Evolutionary conservation across 1,284 basidiomycete species (phyloP), one percentile per base, ranked within the genome.

Genomic region (Meira miltonrushii): DNA sequence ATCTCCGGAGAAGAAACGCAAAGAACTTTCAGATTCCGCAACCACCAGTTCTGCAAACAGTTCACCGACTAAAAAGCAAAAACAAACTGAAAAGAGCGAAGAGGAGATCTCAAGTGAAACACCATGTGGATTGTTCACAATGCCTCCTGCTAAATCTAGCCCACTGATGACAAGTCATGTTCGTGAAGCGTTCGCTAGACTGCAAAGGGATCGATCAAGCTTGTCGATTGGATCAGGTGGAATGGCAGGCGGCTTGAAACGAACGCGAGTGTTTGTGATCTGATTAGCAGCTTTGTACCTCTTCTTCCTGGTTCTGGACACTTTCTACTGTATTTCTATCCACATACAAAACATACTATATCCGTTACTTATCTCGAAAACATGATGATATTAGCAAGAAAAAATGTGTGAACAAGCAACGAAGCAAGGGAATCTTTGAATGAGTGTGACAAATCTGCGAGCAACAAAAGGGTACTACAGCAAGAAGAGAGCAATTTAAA

Each of bases 221-320:
- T 59, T 75, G 23, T 50, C 62, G 17, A 57, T 62, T 15, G 67
- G 68, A 11, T 39, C 62, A 6, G 39, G 67, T 33, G 63, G 71
- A 2, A 64, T 66, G 2, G 64, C 67, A 33, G 72, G 72, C n/a
- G 72, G 72, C 1, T 58, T 74, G 11, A 64, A 71, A 21, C 57
- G 72, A 33, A 74, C 72, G 5, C 54, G 69, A 17, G 70, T 72
- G 21, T 68, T 72, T 57, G 71, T 74, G 39, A 74, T 74, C 41
- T 74, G 46, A 56, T 9, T n/a, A 39, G 49, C 8, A 40, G 11
- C 15, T 4, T 43, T 21, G 41, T 43, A 15, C 41, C 41, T 43
- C 10, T 15, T 43, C 6, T 43, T n/a, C n/a, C n/a, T n/a, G n/a
- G n/a, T n/a, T n/a, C n/a, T n/a, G n/a, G n/a, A n/a, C n/a, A n/a